phyloP scores from a whole-genome alignment of 805 yeast species.

The Sungouiella thailandica region DNA sequence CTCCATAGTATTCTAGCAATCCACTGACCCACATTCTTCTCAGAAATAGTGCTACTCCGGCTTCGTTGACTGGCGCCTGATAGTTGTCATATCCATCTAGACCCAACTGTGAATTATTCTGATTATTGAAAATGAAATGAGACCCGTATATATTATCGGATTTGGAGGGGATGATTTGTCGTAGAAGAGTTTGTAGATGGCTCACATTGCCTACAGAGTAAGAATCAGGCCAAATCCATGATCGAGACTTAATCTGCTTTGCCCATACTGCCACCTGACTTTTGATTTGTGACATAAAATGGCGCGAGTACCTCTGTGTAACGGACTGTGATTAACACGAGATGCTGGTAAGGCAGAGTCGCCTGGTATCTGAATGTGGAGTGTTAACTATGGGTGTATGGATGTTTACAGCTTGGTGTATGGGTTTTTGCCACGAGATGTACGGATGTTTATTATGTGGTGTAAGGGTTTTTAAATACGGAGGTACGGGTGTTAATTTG shows the following conservation, averaged over 20 bases:
- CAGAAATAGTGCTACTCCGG: slow-evolving; percentile 29
- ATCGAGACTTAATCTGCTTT: slow-evolving; percentile 1
- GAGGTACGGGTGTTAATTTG: no score
- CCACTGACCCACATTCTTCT: slow-evolving; percentile 85
- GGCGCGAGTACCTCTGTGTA: no score
- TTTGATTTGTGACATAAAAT: no score
- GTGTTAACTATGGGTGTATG: neutral
- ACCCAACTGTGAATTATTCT: slow-evolving; percentile 45
- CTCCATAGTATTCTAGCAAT: slow-evolving; percentile 34
- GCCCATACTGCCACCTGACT: slow-evolving; percentile 2
- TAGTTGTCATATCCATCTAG: slow-evolving; percentile 78
- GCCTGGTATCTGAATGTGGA: no score
- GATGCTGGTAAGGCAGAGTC: no score
- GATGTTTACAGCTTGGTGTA: neutral
- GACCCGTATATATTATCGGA: slow-evolving; percentile 38
- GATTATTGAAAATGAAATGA: slow-evolving; percentile 66
- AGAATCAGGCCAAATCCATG: slow-evolving; percentile 12
- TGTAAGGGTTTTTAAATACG: slow-evolving; percentile 1
- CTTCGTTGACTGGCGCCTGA: slow-evolving; percentile 52
- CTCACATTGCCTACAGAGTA: slow-evolving; percentile 6
- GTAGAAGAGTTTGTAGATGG: slow-evolving; percentile 7
- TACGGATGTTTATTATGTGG: no score
- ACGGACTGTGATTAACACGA: no score
- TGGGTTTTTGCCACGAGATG: neutral
- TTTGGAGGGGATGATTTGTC: slow-evolving; percentile 1